Conservation (phyloP, 768 basidiomycete species). For the Mycena polygramma region DNA sequence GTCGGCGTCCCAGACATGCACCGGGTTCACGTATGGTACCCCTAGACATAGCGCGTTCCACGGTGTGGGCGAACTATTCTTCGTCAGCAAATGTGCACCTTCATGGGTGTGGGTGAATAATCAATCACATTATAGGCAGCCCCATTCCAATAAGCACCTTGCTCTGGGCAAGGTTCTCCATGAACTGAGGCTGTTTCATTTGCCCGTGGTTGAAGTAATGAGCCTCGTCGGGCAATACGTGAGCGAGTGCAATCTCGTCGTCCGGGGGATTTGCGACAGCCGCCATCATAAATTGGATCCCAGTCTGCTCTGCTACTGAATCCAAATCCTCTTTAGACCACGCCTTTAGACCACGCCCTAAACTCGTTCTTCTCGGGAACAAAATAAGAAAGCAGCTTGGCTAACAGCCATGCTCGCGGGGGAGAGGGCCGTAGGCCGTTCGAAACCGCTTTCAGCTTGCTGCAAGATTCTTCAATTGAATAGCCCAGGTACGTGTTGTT, state of each 20-base stretch:
- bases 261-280: neutral
- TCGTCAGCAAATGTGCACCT: neutral
- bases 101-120: no score
- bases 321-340: conserved; percentile 3
- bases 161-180: conserved; percentile 3
- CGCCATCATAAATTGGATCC: neutral
- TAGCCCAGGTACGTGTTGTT: conserved; percentile 36
- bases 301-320: neutral
- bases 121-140: conserved; percentile 18
- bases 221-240: neutral
- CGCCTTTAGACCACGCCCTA: neutral
- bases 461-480: conserved; percentile 21
- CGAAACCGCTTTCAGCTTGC: neutral
- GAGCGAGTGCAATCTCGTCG: neutral
- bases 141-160: conserved; percentile 27
- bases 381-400: conserved; percentile 22
- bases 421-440: neutral
- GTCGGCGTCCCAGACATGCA: conserved; percentile 17
- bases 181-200: neutral
- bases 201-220: neutral
- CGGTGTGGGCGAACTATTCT: conserved; percentile 29
- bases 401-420: conserved; percentile 27
- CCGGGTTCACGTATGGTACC: conserved; percentile 28
- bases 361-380: neutral
- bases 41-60: conserved; percentile 27